phyloP scores from a whole-genome alignment of 495 filamentous ascomycete genomes.

The Talaromyces proteolyticus region DNA sequence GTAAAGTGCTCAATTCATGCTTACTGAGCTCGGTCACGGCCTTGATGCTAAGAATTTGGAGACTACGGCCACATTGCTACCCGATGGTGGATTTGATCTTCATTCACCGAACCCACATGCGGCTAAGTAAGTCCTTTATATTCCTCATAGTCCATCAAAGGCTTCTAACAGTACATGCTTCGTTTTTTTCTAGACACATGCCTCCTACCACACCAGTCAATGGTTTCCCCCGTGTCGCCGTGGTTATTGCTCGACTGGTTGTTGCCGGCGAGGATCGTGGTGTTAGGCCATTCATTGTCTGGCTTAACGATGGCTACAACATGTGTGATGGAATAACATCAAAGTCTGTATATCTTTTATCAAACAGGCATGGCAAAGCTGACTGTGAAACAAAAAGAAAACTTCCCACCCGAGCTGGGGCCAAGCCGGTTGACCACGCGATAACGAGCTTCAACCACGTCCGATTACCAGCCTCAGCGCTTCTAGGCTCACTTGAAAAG shows the following conservation, averaged over 20 bases:
- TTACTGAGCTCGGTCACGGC: conserved; percentile 26
- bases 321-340: conserved; percentile 16
- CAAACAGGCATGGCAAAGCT: background rate
- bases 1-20: conserved; percentile 22
- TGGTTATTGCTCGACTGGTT: conserved; percentile 24
- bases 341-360: background rate
- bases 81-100: conserved; percentile 23
- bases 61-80: conserved; percentile 22
- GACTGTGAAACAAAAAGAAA: conserved; percentile 6
- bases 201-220: conserved; percentile 21
- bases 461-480: conserved; percentile 12
- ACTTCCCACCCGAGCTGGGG: conserved; percentile 17
- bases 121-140: conserved; percentile 14
- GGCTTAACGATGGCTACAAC: conserved; percentile 15
- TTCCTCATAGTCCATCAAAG: background rate
- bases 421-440: conserved; percentile 22
- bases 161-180: background rate
- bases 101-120: conserved; percentile 20
- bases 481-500: conserved; percentile 16
- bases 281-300: conserved; percentile 23
- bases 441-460: conserved; percentile 28
- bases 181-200: conserved; percentile 19
- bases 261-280: conserved; percentile 19
- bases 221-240: conserved; percentile 16
- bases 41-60: conserved; percentile 26